Conservation (phyloP, 352 stramenopile genomes). For the Globisporangium solare region DNA sequence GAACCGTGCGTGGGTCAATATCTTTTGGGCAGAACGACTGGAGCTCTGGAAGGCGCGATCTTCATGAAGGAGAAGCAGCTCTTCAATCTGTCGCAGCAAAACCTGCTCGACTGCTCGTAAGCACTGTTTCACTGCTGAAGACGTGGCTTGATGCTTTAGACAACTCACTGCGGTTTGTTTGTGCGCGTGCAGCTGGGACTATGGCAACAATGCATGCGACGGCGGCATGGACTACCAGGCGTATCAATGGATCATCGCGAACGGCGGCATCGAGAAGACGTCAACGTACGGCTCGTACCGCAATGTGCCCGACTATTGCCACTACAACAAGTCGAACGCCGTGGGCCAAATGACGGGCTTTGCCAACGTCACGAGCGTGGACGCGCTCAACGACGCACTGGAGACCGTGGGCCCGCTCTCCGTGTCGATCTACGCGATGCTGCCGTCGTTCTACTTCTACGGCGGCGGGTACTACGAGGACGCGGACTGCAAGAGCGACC, state of each 20-base stretch:
- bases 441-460: slow-evolving; percentile 90
- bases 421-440: slow-evolving; percentile 83
- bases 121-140: slow-evolving; percentile 2
- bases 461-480: slow-evolving; percentile 84
- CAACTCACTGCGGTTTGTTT: neutral
- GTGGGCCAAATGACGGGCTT: slow-evolving; percentile 75
- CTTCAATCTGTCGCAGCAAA: slow-evolving; percentile 86
- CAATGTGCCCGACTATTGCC: slow-evolving; percentile 86
- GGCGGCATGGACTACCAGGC: slow-evolving; percentile 88
- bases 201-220: slow-evolving; percentile 88
- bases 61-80: slow-evolving; percentile 71
- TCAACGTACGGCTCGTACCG: slow-evolving; percentile 85
- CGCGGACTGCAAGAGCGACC: slow-evolving; percentile 82
- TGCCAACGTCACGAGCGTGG: slow-evolving; percentile 72
- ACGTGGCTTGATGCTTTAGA: too few relatives aligned
- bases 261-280: slow-evolving; percentile 74
- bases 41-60: slow-evolving; percentile 69
- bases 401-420: slow-evolving; percentile 79
- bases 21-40: slow-evolving; percentile 68
- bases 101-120: slow-evolving; percentile 88
- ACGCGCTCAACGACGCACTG: slow-evolving; percentile 80
- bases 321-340: slow-evolving; percentile 75
- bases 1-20: slow-evolving; percentile 7
- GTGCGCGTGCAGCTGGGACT: slow-evolving; percentile 60
- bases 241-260: slow-evolving; percentile 86